Conservation (phyloP, 2,329 filamentous ascomycete species). For the Beauveria asiatica region DNA sequence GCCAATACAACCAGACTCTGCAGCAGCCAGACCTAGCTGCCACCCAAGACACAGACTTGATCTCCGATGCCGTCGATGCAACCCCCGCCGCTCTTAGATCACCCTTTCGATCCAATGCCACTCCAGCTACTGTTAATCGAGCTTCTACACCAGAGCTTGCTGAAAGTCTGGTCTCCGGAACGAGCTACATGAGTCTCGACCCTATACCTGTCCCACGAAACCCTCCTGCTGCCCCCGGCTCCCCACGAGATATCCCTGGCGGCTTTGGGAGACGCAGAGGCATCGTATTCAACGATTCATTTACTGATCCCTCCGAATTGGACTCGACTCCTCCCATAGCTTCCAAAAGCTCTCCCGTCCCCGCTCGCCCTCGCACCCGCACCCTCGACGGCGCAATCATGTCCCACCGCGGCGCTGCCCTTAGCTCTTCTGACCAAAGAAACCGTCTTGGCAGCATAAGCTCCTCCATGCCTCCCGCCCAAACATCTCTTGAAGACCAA, state of each 20-base stretch:
- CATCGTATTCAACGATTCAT: constrained; percentile 51
- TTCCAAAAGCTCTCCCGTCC: constrained; percentile 22
- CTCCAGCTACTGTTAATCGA: background rate
- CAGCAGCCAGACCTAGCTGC: background rate
- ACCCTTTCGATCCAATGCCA: constrained; percentile 5
- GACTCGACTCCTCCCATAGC: constrained; percentile 28
- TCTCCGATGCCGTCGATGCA: background rate
- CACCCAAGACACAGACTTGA: background rate
- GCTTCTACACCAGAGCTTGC: constrained; percentile 4
- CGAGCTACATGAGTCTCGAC: constrained; percentile 1
- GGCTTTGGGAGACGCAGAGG: constrained; percentile 44
- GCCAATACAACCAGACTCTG: background rate
- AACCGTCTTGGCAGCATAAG: constrained; percentile 65
- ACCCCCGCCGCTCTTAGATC: background rate
- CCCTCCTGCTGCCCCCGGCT: constrained; percentile 23
- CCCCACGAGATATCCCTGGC: constrained; percentile 23
- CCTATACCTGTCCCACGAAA: constrained; percentile 5
- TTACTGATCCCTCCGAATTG: constrained; percentile 42
- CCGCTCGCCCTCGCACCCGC: constrained; percentile 45
- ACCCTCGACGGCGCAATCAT: constrained; percentile 50
- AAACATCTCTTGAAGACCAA: constrained; percentile 43
- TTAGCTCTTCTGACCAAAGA: constrained; percentile 40
- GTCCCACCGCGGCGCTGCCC: constrained; percentile 31
- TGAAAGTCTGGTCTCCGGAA: background rate
- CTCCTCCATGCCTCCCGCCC: constrained; percentile 42